phyloP scores from a whole-genome alignment of 306 rosid genomes.

The Rosa rugosa region DNA sequence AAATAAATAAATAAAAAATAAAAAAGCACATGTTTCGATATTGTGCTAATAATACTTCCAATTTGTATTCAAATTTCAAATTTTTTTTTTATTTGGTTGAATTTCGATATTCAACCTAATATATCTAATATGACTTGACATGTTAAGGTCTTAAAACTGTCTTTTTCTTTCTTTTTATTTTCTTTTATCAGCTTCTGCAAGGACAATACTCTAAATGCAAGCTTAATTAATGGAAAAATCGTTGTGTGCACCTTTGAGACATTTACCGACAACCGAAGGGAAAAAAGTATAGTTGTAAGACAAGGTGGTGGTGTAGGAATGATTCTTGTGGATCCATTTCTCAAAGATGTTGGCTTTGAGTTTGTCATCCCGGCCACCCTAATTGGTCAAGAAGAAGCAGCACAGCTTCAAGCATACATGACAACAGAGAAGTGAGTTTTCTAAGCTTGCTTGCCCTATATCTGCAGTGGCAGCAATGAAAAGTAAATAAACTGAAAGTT shows the following conservation, averaged over 20 bases:
- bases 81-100: background rate
- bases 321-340: slow-evolving; percentile 62
- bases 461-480: background rate
- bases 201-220: slow-evolving; percentile 47
- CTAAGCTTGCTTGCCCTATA: background rate
- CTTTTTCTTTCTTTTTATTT: background rate
- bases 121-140: background rate
- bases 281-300: slow-evolving; percentile 38
- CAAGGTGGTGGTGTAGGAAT: slow-evolving; percentile 73
- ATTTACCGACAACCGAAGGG: slow-evolving; percentile 32
- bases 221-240: slow-evolving; percentile 56
- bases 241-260: slow-evolving; percentile 58
- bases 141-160: background rate
- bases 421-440: slow-evolving; percentile 54
- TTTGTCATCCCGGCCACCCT: slow-evolving; percentile 59
- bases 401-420: slow-evolving; percentile 61
- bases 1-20: background rate
- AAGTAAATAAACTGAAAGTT: background rate
- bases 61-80: background rate
- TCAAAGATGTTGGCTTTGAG: slow-evolving; percentile 57
- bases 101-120: background rate
- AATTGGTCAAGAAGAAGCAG: slow-evolving; percentile 55
- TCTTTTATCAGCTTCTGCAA: slow-evolving; percentile 59
- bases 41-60: background rate
- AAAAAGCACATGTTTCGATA: background rate